phyloP scores from a whole-genome alignment of 331 rosid species.

The Quercus phellos region DNA sequence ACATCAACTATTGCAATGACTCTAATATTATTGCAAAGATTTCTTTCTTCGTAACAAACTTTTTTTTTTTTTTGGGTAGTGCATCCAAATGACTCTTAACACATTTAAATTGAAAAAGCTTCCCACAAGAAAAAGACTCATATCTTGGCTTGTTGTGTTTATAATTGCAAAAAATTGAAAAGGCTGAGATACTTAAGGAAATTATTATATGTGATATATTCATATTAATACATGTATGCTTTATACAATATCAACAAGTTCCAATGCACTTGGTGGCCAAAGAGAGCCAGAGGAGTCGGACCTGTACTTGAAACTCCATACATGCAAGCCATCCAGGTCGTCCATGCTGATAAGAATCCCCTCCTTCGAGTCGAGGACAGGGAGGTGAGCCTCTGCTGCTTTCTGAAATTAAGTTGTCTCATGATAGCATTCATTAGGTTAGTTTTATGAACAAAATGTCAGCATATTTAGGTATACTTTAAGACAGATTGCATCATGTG shows the following conservation, averaged over 20 bases:
- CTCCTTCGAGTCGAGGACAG: conserved; percentile 73
- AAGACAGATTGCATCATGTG: neutral
- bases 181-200: neutral
- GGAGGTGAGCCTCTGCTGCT: conserved; percentile 88
- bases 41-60: too few species aligned
- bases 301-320: conserved; percentile 95
- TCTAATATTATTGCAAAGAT: too few species aligned
- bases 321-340: conserved; percentile 79
- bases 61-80: too few species aligned
- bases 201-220: neutral
- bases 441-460: neutral
- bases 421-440: neutral
- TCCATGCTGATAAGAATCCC: conserved; percentile 73
- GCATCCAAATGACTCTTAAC: too few species aligned
- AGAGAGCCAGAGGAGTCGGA: conserved; percentile 6
- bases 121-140: too few species aligned
- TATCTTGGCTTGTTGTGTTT: too few species aligned
- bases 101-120: too few species aligned
- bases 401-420: conserved; percentile 37
- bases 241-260: neutral
- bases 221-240: neutral
- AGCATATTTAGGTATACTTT: neutral
- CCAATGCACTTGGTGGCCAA: neutral
- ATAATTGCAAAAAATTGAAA: too few species aligned
- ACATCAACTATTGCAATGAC: too few species aligned